These are phyloP conservation scores for Suillus placidus DNA, from an alignment of 768 basidiomycete genomes.

Conservation along the genomic window DNA sequence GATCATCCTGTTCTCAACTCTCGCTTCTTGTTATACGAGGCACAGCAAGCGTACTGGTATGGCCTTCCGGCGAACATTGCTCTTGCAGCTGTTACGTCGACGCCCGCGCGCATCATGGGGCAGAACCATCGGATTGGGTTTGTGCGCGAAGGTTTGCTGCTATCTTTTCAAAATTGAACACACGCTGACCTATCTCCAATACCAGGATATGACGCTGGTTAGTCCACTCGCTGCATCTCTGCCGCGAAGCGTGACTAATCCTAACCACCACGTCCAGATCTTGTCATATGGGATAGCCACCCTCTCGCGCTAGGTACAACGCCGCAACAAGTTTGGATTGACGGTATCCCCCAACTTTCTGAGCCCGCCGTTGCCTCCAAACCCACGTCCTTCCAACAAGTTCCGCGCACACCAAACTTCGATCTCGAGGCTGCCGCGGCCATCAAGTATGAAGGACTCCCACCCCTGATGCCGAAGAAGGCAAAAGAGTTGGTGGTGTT, in stretches of 20 bases:
- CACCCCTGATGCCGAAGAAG: slow-evolving; percentile 56
- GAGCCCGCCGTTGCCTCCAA: slow-evolving; percentile 54
- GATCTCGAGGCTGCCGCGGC: slow-evolving; percentile 62
- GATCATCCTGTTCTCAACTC: slow-evolving; percentile 60
- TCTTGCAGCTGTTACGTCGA: slow-evolving; percentile 69
- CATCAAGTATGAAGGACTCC: slow-evolving; percentile 68
- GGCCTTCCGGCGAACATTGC: slow-evolving; percentile 69
- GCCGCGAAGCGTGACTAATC: slow-evolving; percentile 10
- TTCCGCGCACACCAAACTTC: slow-evolving; percentile 63
- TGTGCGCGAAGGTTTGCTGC: slow-evolving; percentile 47
- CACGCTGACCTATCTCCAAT: slow-evolving; percentile 3
- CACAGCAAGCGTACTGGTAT: slow-evolving; percentile 70
- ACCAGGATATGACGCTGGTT: slow-evolving; percentile 72
- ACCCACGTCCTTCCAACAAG: slow-evolving; percentile 50
- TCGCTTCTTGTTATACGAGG: slow-evolving; percentile 58
- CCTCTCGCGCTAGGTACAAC: slow-evolving; percentile 79
- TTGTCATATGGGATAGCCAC: slow-evolving; percentile 79
- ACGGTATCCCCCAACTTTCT: slow-evolving; percentile 74
- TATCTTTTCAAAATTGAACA: not conserved
- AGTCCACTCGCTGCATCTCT: slow-evolving; percentile 8
- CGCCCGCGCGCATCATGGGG: slow-evolving; percentile 71
- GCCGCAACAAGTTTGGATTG: slow-evolving; percentile 81
- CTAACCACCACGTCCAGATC: slow-evolving; percentile 42
- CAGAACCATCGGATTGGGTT: slow-evolving; percentile 77
- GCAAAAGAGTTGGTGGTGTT: slow-evolving; percentile 53